Base-by-base conservation (phyloP, 1,284 basidiomycete genomes). In the Moniliophthora roreri region DNA sequence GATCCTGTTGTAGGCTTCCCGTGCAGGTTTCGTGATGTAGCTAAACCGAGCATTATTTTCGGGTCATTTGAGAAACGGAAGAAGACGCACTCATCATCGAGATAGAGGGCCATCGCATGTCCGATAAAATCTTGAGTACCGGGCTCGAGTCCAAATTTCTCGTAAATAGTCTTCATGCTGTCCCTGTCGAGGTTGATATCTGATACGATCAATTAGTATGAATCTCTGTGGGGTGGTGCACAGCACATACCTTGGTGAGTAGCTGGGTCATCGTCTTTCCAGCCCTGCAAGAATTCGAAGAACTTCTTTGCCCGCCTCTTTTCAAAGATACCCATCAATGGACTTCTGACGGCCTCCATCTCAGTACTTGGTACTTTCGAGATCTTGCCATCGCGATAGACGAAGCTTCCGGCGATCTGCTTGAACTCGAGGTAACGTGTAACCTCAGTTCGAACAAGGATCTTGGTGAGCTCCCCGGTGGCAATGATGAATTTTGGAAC, bases 391-490 rank as follows among this genome's bases (percentile, higher is more conserved):
- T 99, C 97, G 51, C 96, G 89, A 73, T 95, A 98, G 56, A 99
- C 97, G 72, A 91, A 99, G 66, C 92, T 95, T 51, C 96, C 97
- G 1, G 97, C 94, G 72, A 99, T 98, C 78, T 98, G 96, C 81
- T 99, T 99, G 81, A 99, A 99, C 72, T 99, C 97, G 67, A 99
- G 89, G 77, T 99, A 99, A 58, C 95, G 89, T 34, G 93, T 97
- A 58, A 99, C 97, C 69, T 99, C 95, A 62, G 97, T 99, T 79
- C 99, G 96, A 45, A 99, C 95, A 59, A 99, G 89, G 73, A 99
- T 99, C 73, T 91, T 91, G 55, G 95, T 98, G 66, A 99, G 88
- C 73, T 98, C 96, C 56, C 97, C 97, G 23, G 94, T 96, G 35
- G 97, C 92, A 68, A 99, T 95, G 79, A 99, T 99, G 78, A 96